phyloP scores from a whole-genome alignment of 805 yeast genomes.

The Ogataea corticis region DNA sequence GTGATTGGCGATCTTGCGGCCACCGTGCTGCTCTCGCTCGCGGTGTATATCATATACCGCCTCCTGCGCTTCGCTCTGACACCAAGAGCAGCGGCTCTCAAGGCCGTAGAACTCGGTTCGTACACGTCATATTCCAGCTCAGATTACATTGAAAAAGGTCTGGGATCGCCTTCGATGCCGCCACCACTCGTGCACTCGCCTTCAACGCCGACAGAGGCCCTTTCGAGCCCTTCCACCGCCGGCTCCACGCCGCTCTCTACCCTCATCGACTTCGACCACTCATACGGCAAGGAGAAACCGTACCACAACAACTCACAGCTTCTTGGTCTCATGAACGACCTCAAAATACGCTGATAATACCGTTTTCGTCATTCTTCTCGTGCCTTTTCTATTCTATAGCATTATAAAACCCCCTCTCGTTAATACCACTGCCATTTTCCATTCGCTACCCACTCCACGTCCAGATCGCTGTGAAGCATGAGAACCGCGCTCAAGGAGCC shows the following conservation, averaged over 20 bases:
- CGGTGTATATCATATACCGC: conserved; percentile 1
- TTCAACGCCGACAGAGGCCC: conserved; percentile 7
- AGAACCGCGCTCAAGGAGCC: conserved; percentile 24
- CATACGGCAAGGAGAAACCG: conserved; percentile 9
- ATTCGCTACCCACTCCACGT: conserved; percentile 27
- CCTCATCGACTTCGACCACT: conserved; percentile 14
- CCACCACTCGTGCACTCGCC: conserved; percentile 15
- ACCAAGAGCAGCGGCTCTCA: neutral
- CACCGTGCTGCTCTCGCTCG: conserved; percentile 1
- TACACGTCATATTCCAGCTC: neutral
- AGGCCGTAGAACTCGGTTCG: conserved; percentile 4
- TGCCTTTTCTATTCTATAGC: neutral
- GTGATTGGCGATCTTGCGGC: conserved; percentile 3
- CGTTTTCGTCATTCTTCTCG: neutral
- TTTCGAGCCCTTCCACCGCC: conserved; percentile 10
- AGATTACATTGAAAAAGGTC: conserved; percentile 12
- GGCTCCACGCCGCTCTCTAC: conserved; percentile 13
- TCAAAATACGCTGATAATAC: conserved; percentile 17
- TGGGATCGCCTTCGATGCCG: conserved; percentile 4
- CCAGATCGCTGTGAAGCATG: conserved; percentile 12
- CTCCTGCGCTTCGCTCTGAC: neutral
- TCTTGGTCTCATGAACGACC: conserved; percentile 17
- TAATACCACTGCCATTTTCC: conserved; percentile 33
- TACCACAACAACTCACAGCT: conserved; percentile 8
- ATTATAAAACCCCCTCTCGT: neutral